Base-by-base conservation (phyloP, 176 grass and related monocot species). In the Musa acuminata region DNA sequence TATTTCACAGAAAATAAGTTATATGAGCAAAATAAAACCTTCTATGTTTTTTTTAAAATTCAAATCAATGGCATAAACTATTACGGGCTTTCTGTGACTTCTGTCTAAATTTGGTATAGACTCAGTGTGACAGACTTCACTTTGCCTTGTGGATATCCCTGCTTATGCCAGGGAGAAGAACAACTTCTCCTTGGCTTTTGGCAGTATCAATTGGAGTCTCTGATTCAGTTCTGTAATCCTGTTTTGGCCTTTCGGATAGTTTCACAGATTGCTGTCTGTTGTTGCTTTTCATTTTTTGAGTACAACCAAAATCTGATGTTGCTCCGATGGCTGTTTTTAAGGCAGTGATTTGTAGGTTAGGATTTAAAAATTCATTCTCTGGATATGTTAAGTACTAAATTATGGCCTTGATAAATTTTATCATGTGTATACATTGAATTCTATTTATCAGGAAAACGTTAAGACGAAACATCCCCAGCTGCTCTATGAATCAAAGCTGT, bases 391-490 rank as follows among this genome's bases (percentile, higher is more conserved):
- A 1, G 48, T 85, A n/a, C 68, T 19, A 29, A 70, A 24, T 71
- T 52, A 62, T 55, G 58, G 23, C 9, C 8, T 76, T 80, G 67
- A 54, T 16, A 80, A 73, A 69, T 0, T 43, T 48, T 57, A 21
- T 67, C 67, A 53, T 23, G 8, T 80, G 64, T 83, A 29, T 29
- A 29, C 29, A 29, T 29, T 29, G 29, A 24, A 29, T 29, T 29
- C 12, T 43, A 78, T 24, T 79, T 83, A 60, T 27, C 80, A 97
- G 93, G 93, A 97, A 90, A 97, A 88, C 73, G 87, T 97, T 74
- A 97, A 93, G 82, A 97, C 93, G 81, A 97, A 97, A 75, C 93
- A 97, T 87, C 93, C 93, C 66, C 93, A 97, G 72, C 67, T 97
- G 80, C 84, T 92, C 25, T 93, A 97, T n/a, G 93, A 97, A 85